These are phyloP conservation scores for Trichoderma sp. DNA, from an alignment of 2,329 filamentous ascomycete species.

Conservation along the genomic window DNA sequence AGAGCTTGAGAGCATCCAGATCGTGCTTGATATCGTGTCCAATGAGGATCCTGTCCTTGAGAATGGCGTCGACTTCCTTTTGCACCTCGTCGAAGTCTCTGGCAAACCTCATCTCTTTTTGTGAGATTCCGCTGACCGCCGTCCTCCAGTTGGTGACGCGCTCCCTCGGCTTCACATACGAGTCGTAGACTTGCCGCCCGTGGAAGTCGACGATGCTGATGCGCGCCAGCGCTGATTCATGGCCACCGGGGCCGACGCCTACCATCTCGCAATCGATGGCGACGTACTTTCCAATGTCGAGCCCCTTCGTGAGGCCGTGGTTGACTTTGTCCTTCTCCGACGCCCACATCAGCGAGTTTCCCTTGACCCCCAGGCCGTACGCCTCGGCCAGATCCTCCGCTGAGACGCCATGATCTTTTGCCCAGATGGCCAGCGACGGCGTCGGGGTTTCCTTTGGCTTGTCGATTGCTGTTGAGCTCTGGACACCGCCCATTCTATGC, in stretches of 20 bases:
- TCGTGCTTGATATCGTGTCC: conserved; percentile 85
- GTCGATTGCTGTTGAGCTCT: conserved; percentile 51
- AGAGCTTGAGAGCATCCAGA: conserved; percentile 73
- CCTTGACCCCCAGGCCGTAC: conserved; percentile 58
- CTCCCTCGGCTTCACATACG: conserved; percentile 78
- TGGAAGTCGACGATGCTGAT: conserved; percentile 94
- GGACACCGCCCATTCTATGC: conserved; percentile 58
- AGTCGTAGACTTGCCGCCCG: conserved; percentile 90
- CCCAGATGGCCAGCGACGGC: conserved; percentile 61
- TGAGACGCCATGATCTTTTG: conserved; percentile 63
- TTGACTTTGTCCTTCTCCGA: conserved; percentile 59
- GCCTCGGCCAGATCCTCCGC: conserved; percentile 62
- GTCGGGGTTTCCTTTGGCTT: conserved; percentile 47
- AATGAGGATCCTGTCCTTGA: conserved; percentile 73
- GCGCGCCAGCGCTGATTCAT: conserved; percentile 77
- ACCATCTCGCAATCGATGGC: conserved; percentile 99
- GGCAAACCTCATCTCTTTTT: conserved; percentile 70
- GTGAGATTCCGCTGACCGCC: conserved; percentile 76
- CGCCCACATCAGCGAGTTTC: conserved; percentile 52
- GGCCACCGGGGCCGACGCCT: conserved; percentile 71
- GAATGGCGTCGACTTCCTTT: conserved; percentile 65
- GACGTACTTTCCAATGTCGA: conserved; percentile 84
- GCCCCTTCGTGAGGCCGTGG: conserved; percentile 60
- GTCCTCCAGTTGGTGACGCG: conserved; percentile 90
- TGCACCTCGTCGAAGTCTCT: conserved; percentile 78